These are phyloP conservation scores for Fraxinus quadrangulata DNA, from an alignment of 257 asterid genomes.

Conservation along the genomic window DNA sequence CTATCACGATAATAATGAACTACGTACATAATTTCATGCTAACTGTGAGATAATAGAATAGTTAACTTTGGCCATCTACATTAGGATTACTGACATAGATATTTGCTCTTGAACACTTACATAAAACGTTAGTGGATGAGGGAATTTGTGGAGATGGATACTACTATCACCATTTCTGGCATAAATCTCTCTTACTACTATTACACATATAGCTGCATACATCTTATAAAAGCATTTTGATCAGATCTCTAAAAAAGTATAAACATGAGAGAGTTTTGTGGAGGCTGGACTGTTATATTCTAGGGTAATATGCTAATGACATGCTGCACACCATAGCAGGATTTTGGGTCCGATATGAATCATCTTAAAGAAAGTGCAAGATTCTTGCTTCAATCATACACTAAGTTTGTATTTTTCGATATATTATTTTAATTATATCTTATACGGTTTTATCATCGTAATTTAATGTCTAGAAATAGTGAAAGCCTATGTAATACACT, in stretches of 20 bases:
- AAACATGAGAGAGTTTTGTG: not conserved
- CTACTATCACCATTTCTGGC: not conserved
- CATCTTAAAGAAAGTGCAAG: not conserved
- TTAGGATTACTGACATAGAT: not conserved
- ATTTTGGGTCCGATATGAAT: no score
- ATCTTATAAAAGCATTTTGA: no score
- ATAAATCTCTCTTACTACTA: not conserved
- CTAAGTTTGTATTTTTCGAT: no score
- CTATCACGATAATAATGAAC: not conserved
- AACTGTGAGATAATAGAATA: not conserved
- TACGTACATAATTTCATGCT: not conserved
- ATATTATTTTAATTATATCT: not conserved
- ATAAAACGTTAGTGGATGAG: not conserved
- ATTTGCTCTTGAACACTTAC: not conserved
- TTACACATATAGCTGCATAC: not conserved
- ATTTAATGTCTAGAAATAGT: not conserved
- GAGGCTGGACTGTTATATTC: not conserved
- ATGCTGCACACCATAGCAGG: not conserved
- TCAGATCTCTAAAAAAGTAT: not conserved
- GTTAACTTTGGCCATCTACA: not conserved
- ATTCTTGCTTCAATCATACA: not conserved
- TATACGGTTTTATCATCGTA: not conserved
- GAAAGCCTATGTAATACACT: not conserved
- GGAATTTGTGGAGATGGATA: not conserved
- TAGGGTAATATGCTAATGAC: not conserved